phyloP scores from a whole-genome alignment of 495 filamentous ascomycete genomes.

The Entonaema liquescens region DNA sequence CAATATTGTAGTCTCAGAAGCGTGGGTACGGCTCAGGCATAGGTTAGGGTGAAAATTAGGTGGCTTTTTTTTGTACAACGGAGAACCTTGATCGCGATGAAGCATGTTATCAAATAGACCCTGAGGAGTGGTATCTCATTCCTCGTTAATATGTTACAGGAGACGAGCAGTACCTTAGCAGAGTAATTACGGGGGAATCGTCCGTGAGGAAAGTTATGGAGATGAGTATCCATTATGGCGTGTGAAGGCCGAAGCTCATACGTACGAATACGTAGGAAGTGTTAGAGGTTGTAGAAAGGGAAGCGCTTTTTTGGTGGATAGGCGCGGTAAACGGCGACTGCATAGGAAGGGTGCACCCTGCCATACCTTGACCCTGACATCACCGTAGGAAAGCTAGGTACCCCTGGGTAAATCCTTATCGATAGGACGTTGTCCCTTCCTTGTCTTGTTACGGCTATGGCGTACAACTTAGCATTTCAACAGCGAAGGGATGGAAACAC shows the following conservation, averaged over 20 bases:
- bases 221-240: not conserved
- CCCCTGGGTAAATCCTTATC: constrained; percentile 24
- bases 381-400: constrained; percentile 2
- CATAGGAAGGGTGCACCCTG: not conserved
- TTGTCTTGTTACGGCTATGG: constrained; percentile 2
- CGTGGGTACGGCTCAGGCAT: constrained; percentile 31
- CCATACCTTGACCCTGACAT: not conserved
- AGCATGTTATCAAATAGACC: constrained; percentile 16
- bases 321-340: constrained; percentile 6
- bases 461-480: constrained; percentile 21
- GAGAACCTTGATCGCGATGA: constrained; percentile 24
- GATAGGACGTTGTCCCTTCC: constrained; percentile 13
- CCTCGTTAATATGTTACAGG: constrained; percentile 37
- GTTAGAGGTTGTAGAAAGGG: constrained; percentile 12
- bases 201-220: constrained; percentile 20
- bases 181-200: constrained; percentile 25
- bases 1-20: constrained; percentile 34
- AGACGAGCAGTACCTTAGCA: constrained; percentile 9
- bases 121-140: constrained; percentile 10
- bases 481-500: constrained; percentile 28
- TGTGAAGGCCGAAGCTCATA: not conserved
- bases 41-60: constrained; percentile 36
- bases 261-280: constrained; percentile 14
- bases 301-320: constrained; percentile 8
- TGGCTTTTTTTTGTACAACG: constrained; percentile 37